Conservation (phyloP, 257 asterid species). For the Jaltomata sinuosa region DNA sequence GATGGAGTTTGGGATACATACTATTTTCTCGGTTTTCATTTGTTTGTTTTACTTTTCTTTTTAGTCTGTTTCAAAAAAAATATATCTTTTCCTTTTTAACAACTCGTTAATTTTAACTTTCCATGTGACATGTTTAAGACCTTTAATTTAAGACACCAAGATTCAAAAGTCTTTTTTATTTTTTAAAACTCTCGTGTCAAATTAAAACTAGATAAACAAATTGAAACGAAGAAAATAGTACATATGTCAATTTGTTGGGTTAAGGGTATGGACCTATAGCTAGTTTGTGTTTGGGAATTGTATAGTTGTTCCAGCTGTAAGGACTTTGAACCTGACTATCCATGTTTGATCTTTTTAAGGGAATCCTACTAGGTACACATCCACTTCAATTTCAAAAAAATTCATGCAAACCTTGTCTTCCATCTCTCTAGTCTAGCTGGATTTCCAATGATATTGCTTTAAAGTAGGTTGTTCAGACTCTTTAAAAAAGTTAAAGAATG, state of each 20-base stretch:
- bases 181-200: too few species aligned
- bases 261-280: not conserved
- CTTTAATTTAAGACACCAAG: too few species aligned
- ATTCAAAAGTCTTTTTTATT: too few species aligned
- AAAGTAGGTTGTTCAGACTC: too few species aligned
- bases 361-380: not conserved
- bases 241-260: not conserved
- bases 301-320: conserved; percentile 1
- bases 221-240: not conserved
- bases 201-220: too few species aligned
- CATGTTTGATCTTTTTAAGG: not conserved
- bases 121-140: too few species aligned
- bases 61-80: too few species aligned
- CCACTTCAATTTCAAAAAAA: not conserved
- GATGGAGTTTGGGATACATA: not conserved
- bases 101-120: too few species aligned
- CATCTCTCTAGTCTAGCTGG: not conserved
- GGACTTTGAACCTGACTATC: not conserved
- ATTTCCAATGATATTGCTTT: not conserved
- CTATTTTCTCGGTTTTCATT: too few species aligned
- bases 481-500: too few species aligned
- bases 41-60: too few species aligned
- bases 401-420: not conserved
- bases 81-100: too few species aligned
- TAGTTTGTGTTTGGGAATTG: not conserved